Conservation (phyloP, 495 filamentous ascomycete genomes). For the Aspergillus sparsus region DNA sequence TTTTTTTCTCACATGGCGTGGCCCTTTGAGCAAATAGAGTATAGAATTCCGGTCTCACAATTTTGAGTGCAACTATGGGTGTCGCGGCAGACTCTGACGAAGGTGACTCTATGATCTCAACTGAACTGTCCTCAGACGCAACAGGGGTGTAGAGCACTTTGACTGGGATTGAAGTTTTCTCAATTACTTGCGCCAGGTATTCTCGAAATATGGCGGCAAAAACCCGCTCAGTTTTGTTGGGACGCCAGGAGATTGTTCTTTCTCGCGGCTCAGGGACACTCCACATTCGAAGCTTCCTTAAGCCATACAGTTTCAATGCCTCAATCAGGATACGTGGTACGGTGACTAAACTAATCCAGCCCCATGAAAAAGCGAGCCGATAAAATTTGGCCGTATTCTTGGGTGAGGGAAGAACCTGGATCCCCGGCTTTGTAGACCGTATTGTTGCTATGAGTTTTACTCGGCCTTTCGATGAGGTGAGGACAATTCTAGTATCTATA, state of each 20-base stretch:
- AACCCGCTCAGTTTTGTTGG: background rate
- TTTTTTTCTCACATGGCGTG: background rate
- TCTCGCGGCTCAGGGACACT: background rate
- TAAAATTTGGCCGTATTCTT: background rate
- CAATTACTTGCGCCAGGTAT: conserved; percentile 4
- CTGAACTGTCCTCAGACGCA: background rate
- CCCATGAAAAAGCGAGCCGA: background rate
- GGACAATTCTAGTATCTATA: conserved; percentile 8
- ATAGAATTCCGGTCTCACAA: conserved; percentile 11
- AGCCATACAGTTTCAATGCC: background rate
- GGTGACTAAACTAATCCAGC: conserved; percentile 7
- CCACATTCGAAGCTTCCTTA: conserved; percentile 2
- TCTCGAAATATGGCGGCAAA: conserved; percentile 7
- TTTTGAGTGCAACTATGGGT: background rate
- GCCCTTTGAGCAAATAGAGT: background rate
- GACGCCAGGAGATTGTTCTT: background rate
- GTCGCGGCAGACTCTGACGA: background rate
- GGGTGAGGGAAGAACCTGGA: background rate
- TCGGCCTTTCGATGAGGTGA: background rate
- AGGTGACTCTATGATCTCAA: conserved; percentile 2
- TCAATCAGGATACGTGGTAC: conserved; percentile 11
- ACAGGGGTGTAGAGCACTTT: conserved; percentile 5
- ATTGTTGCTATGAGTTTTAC: conserved; percentile 12
- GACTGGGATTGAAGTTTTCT: background rate
- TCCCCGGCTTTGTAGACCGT: background rate